Evolutionary conservation across 2,329 filamentous ascomycete genomes (phyloP).

Genomic region (Stagonosporopsis cucurbitacearum): DNA sequence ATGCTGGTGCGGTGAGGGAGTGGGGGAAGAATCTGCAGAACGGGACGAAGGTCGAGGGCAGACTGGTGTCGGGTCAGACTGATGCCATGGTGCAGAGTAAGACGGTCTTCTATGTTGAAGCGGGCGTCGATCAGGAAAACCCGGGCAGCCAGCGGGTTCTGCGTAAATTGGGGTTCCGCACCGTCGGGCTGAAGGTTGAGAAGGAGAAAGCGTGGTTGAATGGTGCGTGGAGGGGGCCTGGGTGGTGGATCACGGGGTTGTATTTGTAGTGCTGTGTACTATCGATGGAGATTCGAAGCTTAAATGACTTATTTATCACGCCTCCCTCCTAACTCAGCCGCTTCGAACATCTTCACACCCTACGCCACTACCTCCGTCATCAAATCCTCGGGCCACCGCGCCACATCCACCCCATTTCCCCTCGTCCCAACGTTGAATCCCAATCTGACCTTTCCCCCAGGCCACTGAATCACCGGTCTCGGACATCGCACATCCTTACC

Average conservation of each 20-base stretch:
- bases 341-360: too few relatives aligned
- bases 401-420: constrained; percentile 58
- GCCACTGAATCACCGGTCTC: constrained; percentile 55
- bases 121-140: constrained; percentile 31
- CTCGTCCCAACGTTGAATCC: constrained; percentile 59
- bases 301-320: not conserved
- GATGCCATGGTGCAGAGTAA: too few relatives aligned
- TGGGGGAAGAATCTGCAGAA: not conserved
- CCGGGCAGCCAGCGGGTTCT: constrained; percentile 29
- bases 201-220: constrained; percentile 31
- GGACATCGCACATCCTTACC: constrained; percentile 49
- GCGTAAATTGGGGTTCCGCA: constrained; percentile 34
- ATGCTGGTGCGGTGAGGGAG: constrained; percentile 6
- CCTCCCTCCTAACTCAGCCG: too few relatives aligned
- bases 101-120: constrained; percentile 34
- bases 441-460: constrained; percentile 39
- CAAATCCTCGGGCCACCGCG: constrained; percentile 57
- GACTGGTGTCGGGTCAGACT: too few relatives aligned
- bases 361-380: constrained; percentile 47
- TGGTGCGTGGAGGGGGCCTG: constrained; percentile 30
- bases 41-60: not conserved
- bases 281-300: not conserved
- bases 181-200: constrained; percentile 31
- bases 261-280: constrained; percentile 5
- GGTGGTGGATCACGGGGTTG: constrained; percentile 13